These are phyloP conservation scores for Penicillium oxalicum DNA, from an alignment of 2,329 filamentous ascomycete species.

Conservation along the genomic window DNA sequence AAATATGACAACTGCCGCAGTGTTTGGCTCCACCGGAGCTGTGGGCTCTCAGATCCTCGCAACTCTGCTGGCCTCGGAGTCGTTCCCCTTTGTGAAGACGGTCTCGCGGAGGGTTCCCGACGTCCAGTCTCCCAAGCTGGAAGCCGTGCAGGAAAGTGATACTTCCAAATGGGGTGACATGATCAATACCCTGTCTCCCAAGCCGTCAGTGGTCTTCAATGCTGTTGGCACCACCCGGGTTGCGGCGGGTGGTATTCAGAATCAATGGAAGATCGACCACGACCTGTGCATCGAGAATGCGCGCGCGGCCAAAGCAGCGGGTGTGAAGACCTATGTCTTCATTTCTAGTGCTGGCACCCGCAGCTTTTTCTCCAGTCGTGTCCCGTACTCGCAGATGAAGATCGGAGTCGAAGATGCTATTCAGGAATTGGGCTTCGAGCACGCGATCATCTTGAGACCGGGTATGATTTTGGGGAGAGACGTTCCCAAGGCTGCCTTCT, in stretches of 20 bases:
- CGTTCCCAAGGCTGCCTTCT: slow-evolving; percentile 15
- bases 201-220: slow-evolving; percentile 26
- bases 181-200: slow-evolving; percentile 20
- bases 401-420: slow-evolving; percentile 33
- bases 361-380: slow-evolving; percentile 20
- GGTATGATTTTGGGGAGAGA: slow-evolving; percentile 33
- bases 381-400: slow-evolving; percentile 37
- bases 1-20: slow-evolving; percentile 25
- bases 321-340: slow-evolving; percentile 32
- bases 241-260: slow-evolving; percentile 27
- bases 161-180: slow-evolving; percentile 26
- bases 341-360: slow-evolving; percentile 32
- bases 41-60: slow-evolving; percentile 29
- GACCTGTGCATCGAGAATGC: slow-evolving; percentile 33
- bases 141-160: slow-evolving; percentile 25
- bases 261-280: slow-evolving; percentile 37
- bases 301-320: slow-evolving; percentile 31
- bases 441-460: slow-evolving; percentile 32
- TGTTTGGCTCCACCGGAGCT: slow-evolving; percentile 29
- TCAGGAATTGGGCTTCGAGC: slow-evolving; percentile 31
- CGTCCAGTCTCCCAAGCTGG: slow-evolving; percentile 22
- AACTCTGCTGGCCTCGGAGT: slow-evolving; percentile 20
- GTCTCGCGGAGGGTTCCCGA: slow-evolving; percentile 23
- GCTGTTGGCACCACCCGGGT: slow-evolving; percentile 33
- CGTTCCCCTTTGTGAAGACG: slow-evolving; percentile 23